phyloP scores from a whole-genome alignment of 169 alveolate genomes.

The Cryptosporidium ubiquitum region DNA sequence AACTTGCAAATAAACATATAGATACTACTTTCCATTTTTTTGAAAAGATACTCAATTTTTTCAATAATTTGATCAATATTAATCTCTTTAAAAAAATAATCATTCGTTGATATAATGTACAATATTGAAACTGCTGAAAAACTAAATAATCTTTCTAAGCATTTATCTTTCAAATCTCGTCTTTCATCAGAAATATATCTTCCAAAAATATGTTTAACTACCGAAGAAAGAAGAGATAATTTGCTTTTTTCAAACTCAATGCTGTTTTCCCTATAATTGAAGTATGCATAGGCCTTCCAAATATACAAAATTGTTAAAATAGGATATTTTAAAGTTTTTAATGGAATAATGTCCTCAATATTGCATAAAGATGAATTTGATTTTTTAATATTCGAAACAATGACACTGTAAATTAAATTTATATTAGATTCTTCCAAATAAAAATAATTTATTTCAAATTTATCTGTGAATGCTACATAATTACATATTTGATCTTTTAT shows the following conservation, averaged over 20 bases:
- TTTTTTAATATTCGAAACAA: background rate
- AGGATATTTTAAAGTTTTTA: conserved; percentile 3
- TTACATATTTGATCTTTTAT: conserved; percentile 2
- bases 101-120: background rate
- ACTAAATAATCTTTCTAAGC: background rate
- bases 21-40: background rate
- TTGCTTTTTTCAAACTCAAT: background rate
- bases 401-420: background rate
- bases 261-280: background rate
- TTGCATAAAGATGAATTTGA: background rate
- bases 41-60: background rate
- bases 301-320: background rate
- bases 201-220: background rate
- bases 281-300: background rate
- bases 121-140: conserved; percentile 10
- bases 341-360: background rate
- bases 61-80: background rate
- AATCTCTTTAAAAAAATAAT: background rate
- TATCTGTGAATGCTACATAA: background rate
- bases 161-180: background rate
- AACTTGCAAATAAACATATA: conserved; percentile 1
- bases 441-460: background rate
- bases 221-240: background rate
- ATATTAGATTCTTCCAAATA: background rate
- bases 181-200: background rate